These are phyloP conservation scores for Candida berthetii DNA, from an alignment of 805 yeast genomes.

Conservation along the genomic window DNA sequence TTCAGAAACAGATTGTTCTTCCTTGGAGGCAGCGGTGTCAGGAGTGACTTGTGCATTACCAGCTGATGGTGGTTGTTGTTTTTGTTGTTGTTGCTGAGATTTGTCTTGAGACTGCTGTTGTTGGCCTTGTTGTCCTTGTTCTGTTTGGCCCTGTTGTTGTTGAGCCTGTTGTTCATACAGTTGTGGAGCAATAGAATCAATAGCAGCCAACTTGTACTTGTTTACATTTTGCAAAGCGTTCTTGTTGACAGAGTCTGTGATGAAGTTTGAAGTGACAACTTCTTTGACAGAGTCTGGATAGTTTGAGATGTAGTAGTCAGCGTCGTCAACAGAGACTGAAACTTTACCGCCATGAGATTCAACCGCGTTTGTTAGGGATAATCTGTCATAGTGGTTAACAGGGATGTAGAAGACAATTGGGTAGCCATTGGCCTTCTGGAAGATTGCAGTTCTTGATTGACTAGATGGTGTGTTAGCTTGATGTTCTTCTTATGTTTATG, in stretches of 20 bases:
- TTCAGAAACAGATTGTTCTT: neutral
- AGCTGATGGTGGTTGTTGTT: no score
- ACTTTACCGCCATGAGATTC: constrained; percentile 15
- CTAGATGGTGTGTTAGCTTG: neutral
- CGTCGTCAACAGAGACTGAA: constrained; percentile 4
- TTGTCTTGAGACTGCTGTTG: neutral
- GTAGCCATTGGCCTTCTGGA: neutral
- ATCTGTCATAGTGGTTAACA: constrained; percentile 12
- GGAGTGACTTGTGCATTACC: no score
- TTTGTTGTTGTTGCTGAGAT: neutral
- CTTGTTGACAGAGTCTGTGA: constrained; percentile 12
- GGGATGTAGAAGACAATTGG: constrained; percentile 17
- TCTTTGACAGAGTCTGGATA: constrained; percentile 11
- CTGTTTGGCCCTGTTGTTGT: constrained; percentile 8
- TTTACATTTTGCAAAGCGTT: constrained; percentile 6
- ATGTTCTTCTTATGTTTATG: no score
- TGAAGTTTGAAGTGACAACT: constrained; percentile 15
- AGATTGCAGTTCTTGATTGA: neutral
- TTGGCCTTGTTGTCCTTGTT: neutral
- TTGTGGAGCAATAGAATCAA: neutral
- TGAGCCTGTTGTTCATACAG: neutral
- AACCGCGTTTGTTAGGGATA: constrained; percentile 6
- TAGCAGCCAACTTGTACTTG: constrained; percentile 9
- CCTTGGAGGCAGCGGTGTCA: neutral
- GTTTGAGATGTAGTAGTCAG: constrained; percentile 12